Conservation (phyloP, 805 yeast genomes). For the Cyberlindnera xishuangbannaensis region DNA sequence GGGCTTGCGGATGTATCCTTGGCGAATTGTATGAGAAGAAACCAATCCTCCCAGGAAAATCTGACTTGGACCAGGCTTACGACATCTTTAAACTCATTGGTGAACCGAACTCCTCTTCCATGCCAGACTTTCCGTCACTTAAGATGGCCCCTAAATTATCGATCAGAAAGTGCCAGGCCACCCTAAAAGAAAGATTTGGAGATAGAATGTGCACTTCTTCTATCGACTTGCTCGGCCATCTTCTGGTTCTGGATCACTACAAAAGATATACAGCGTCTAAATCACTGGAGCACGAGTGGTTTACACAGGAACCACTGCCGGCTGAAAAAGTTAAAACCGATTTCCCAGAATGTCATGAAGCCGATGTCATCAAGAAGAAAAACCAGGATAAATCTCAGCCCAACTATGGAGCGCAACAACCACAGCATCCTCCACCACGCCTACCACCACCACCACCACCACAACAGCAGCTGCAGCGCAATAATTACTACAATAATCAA, state of each 20-base stretch:
- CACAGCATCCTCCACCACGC: not conserved
- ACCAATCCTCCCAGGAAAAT: constrained; percentile 80
- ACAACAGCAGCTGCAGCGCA: not conserved
- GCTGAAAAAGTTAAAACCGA: constrained; percentile 39
- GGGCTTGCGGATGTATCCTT: constrained; percentile 97
- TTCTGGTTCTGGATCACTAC: constrained; percentile 66
- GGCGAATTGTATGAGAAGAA: constrained; percentile 80
- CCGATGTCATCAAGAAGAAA: constrained; percentile 49
- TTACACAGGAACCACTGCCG: constrained; percentile 58
- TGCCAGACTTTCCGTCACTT: constrained; percentile 33
- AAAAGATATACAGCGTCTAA: constrained; percentile 72
- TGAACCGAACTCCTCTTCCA: constrained; percentile 47
- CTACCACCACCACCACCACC: not conserved
- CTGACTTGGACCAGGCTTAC: constrained; percentile 86
- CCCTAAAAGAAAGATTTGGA: constrained; percentile 43
- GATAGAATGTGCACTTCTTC: constrained; percentile 36
- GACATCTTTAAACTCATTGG: constrained; percentile 79
- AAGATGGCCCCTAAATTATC: constrained; percentile 7
- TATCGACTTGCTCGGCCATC: constrained; percentile 49
- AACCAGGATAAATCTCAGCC: too few relatives aligned
- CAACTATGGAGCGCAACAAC: not conserved
- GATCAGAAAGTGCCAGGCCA: constrained; percentile 27
- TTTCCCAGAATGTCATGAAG: constrained; percentile 85
- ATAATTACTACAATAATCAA: too few relatives aligned
- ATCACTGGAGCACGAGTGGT: constrained; percentile 68